Conservation (phyloP, 305 asterid species). For the Fraxinus nigra region DNA sequence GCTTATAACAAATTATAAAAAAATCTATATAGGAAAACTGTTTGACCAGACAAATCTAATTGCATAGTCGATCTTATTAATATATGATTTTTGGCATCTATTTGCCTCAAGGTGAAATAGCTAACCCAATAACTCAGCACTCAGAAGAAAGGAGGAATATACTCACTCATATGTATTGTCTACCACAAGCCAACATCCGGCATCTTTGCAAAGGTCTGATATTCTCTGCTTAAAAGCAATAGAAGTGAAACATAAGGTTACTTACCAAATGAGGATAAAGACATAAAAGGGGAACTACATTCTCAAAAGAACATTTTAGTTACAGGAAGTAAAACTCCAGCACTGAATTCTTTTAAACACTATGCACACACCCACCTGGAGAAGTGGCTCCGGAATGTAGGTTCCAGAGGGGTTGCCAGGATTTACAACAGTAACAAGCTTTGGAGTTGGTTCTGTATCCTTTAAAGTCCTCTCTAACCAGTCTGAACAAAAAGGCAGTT, state of each 20-base stretch:
- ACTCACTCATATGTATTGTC: slow-evolving; percentile 98
- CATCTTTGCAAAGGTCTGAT: slow-evolving; percentile 73
- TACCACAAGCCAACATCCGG: slow-evolving; percentile 91
- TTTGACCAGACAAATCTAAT: background rate
- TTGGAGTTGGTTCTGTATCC: slow-evolving; percentile 78
- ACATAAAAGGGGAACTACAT: slow-evolving; percentile 2
- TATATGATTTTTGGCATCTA: background rate
- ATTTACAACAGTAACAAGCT: slow-evolving; percentile 88
- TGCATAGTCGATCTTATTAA: background rate
- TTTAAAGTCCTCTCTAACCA: slow-evolving; percentile 78
- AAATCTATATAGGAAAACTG: background rate
- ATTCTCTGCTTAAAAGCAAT: slow-evolving; percentile 53
- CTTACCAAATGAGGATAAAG: background rate
- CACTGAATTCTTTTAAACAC: background rate
- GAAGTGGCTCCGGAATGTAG: slow-evolving; percentile 87
- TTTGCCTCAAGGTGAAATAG: background rate
- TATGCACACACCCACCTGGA: slow-evolving; percentile 40
- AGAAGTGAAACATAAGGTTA: slow-evolving; percentile 8
- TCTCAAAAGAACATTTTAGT: background rate
- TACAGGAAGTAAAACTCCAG: background rate
- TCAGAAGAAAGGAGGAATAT: background rate
- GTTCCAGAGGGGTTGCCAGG: slow-evolving; percentile 99
- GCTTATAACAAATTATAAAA: background rate
- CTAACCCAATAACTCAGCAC: background rate
- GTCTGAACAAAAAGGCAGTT: slow-evolving; percentile 39